Evolutionary conservation across 1,284 basidiomycete species (phyloP).

Genomic region (Puccinia polysora): DNA sequence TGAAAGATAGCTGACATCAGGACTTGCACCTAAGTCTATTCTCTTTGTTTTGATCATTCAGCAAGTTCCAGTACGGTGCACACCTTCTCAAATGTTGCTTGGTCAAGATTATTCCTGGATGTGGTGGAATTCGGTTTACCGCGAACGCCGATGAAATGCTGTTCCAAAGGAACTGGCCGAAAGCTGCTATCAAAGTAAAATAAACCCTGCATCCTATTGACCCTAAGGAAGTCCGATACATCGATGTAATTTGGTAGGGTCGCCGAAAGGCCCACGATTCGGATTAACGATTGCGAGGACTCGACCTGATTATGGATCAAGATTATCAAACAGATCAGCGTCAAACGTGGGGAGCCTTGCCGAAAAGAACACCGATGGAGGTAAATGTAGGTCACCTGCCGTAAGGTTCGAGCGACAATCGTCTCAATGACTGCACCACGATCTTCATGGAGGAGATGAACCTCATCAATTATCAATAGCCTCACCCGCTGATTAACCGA

Average conservation of each 20-base stretch:
- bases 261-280: conserved; percentile 97
- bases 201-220: conserved; percentile 81
- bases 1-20: conserved; percentile 53
- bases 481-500: no score
- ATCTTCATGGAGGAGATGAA: no score
- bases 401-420: no score
- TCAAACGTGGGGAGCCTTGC: no score
- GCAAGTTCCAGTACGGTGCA: no score
- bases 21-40: neutral
- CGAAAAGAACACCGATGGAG: neutral
- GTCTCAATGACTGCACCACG: no score
- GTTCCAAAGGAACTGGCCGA: conserved; percentile 91
- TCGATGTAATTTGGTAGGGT: conserved; percentile 97
- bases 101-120: conserved; percentile 82
- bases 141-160: conserved; percentile 91
- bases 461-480: no score
- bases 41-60: no score
- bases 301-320: conserved; percentile 61
- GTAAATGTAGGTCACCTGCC: conserved; percentile 61
- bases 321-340: neutral
- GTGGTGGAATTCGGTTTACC: conserved; percentile 76
- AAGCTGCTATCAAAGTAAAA: conserved; percentile 99
- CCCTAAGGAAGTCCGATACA: conserved; percentile 90
- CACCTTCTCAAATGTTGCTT: conserved; percentile 79
- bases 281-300: conserved; percentile 90